Evolutionary conservation across 352 stramenopile genomes (phyloP).

Genomic region (Globisporangium echinulatum): DNA sequence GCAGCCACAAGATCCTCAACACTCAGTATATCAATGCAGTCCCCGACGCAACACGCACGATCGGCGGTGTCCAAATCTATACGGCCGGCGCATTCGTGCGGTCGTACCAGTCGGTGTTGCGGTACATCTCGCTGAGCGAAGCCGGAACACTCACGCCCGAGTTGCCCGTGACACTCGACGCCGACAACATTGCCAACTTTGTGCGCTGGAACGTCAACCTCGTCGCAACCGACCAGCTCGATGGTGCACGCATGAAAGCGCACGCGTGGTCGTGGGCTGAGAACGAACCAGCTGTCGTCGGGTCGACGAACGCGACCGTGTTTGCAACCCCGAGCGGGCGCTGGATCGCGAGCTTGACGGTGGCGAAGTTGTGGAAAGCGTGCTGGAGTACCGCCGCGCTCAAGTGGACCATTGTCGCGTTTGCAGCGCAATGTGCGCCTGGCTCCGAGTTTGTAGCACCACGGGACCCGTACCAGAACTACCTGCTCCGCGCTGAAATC

Average conservation of each 20-base stretch:
- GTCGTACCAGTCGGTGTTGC: constrained; percentile 39
- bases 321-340: constrained; percentile 40
- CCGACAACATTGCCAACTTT: constrained; percentile 31
- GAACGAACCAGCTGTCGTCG: constrained; percentile 36
- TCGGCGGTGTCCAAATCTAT: constrained; percentile 22
- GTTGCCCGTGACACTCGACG: constrained; percentile 25
- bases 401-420: constrained; percentile 36
- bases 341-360: constrained; percentile 39
- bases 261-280: constrained; percentile 61
- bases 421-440: constrained; percentile 30
- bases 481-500: constrained; percentile 3
- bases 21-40: constrained; percentile 27
- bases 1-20: constrained; percentile 33
- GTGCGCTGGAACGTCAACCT: constrained; percentile 51
- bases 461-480: constrained; percentile 7
- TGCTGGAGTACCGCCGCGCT: constrained; percentile 27
- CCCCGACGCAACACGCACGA: constrained; percentile 32
- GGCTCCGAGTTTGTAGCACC: constrained; percentile 20
- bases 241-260: constrained; percentile 34
- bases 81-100: constrained; percentile 22
- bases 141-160: constrained; percentile 12
- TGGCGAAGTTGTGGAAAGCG: constrained; percentile 30
- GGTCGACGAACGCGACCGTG: constrained; percentile 19
- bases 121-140: constrained; percentile 48
- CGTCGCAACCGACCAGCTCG: constrained; percentile 46